A percentile compares a stretch with the other conserved stretches of the same genome.
Conservation (phyloP, 2,329 filamentous ascomycete genomes). For the Calonectria honghensis region DNA sequence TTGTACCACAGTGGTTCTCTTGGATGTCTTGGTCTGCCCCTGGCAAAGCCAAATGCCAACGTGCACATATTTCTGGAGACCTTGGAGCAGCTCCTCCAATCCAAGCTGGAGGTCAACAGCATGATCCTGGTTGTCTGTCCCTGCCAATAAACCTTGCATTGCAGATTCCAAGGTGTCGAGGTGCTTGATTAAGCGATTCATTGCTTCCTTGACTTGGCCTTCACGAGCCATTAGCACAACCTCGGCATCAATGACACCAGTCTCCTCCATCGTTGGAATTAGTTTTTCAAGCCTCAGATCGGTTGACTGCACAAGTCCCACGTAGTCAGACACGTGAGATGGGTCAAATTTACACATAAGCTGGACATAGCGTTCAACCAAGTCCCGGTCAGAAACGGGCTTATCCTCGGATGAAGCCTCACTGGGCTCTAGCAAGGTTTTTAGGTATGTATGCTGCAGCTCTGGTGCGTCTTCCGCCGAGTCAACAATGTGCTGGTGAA, state of each 20-base stretch:
- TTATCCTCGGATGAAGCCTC: conserved; percentile 60
- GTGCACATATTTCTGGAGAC: conserved; percentile 90
- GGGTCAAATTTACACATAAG: conserved; percentile 93
- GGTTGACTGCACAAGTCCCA: conserved; percentile 83
- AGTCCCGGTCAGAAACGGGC: conserved; percentile 69
- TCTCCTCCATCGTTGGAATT: conserved; percentile 90
- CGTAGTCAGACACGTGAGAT: conserved; percentile 88
- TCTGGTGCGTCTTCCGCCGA: conserved; percentile 76
- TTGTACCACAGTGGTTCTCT: conserved; percentile 66
- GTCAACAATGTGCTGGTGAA: conserved; percentile 80
- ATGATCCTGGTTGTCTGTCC: conserved; percentile 73
- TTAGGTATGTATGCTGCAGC: conserved; percentile 85
- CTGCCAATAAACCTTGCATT: conserved; percentile 82
- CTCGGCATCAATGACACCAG: conserved; percentile 92
- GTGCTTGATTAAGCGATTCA: conserved; percentile 89
- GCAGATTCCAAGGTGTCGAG: conserved; percentile 86
- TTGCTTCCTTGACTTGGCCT: conserved; percentile 87
- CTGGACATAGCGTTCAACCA: conserved; percentile 90
- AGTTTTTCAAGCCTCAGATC: conserved; percentile 87
- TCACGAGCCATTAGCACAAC: conserved; percentile 93
- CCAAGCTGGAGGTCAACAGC: conserved; percentile 74
- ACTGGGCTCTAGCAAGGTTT: conserved; percentile 82
- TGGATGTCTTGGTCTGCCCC: conserved; percentile 81
- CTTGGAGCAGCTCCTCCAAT: conserved; percentile 83
- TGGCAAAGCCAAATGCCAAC: conserved; percentile 98